Evolutionary conservation across 139 green algal species (phyloP), one percentile per base, ranked within the genome.

Genomic region (Chlorella ohadii): DNA sequence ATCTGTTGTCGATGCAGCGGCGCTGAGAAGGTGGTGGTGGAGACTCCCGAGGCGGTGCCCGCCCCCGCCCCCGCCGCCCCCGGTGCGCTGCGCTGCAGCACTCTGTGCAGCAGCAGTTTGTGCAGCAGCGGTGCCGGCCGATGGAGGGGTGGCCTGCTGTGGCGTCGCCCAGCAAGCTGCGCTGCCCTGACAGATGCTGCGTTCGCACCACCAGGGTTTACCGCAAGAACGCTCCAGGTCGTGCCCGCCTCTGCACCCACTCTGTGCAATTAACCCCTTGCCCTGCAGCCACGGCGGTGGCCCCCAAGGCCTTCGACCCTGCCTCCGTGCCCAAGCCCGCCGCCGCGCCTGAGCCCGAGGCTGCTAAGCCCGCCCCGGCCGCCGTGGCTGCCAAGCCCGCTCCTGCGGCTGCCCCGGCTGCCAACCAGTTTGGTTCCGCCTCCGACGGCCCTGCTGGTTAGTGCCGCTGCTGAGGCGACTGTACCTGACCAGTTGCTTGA

Each of bases 21-120:
- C 11, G 61, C 51, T 39, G 59, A 73, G 59, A 72, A 82, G 77
- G 77, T 82, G 15, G 61, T 38, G 59, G 28, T 73, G 0, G 77
- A 82, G 38, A 28, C 61, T 4, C 61, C 77, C 1, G 31, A 7
- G 19, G 23, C 22, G 5, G 77, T 82, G 77, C 77, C 77, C 27
- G 27, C 36, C 38, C 77, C 77, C 38, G 27, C 38, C 16, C 77
- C 77, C 23, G 41, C 64, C 25, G 63, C 65, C 28, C 74, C 70
- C 15, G 70, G 70, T 77, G 70, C n/a, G 70, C 15, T 22, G n/a
- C n/a, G n/a, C n/a, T n/a, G n/a, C n/a, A n/a, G n/a, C n/a, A n/a
- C n/a, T n/a, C n/a, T 59, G 51, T 20, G 51, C 15, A 22, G 51
- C 51, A 59, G 51, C 12, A n/a, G 12, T 59, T 22, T 59, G 51